A percentile compares a stretch with the other conserved stretches of the same genome.
Conservation (phyloP, 2,329 filamentous ascomycete species). For the Dryadomyces quercivorus region DNA sequence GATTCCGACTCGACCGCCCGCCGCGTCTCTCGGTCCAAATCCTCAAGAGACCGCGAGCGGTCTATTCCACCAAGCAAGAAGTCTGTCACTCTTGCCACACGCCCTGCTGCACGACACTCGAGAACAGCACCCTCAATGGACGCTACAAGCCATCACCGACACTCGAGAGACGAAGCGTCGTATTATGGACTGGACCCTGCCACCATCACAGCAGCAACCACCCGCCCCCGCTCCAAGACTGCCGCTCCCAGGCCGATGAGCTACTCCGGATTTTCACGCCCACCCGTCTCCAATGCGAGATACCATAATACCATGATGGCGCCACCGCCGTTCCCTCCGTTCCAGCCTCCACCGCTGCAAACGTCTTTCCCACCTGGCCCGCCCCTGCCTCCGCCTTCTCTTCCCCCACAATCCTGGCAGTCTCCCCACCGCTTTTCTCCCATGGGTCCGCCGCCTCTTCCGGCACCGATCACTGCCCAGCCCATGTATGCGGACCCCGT, state of each 20-base stretch:
- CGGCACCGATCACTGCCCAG: not conserved
- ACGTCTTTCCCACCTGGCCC: not conserved
- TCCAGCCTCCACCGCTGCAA: conserved; percentile 14
- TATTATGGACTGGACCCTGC: conserved; percentile 27
- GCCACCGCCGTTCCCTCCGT: conserved; percentile 12
- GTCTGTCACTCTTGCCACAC: conserved; percentile 15
- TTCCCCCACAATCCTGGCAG: not conserved
- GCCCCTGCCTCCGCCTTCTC: not conserved
- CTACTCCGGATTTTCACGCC: conserved; percentile 23
- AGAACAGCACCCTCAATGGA: conserved; percentile 21
- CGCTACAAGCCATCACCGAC: conserved; percentile 14
- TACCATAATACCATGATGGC: conserved; percentile 15
- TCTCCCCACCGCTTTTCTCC: not conserved
- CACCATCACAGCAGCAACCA: conserved; percentile 15
- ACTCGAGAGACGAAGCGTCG: conserved; percentile 22
- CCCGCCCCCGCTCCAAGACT: conserved; percentile 28
- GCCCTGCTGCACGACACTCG: conserved; percentile 21
- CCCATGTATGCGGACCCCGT: not conserved
- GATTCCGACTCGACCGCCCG: conserved; percentile 31
- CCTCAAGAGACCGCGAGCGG: conserved; percentile 16
- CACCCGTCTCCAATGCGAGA: conserved; percentile 23
- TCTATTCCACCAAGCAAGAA: conserved; percentile 16
- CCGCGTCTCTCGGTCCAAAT: conserved; percentile 20
- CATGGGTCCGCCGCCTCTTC: not conserved
- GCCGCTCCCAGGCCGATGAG: conserved; percentile 20